A percentile compares a stretch with the other conserved stretches of the same genome.
phyloP scores from a whole-genome alignment of 108 stramenopile species.

The Nannochloropsis oceanica region DNA sequence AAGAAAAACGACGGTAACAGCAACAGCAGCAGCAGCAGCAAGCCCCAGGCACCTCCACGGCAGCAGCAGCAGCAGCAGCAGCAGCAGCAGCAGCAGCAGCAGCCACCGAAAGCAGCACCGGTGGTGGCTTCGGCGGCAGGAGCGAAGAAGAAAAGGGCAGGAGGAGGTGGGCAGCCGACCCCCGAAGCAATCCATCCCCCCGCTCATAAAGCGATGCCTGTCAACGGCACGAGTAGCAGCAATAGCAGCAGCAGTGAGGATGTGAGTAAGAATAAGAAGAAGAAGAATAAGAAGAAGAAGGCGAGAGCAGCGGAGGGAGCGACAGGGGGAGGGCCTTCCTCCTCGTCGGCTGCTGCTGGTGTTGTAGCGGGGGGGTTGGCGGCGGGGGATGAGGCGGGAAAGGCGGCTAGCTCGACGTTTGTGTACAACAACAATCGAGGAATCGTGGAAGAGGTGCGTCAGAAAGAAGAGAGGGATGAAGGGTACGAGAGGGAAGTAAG shows the following conservation, averaged over 20 bases:
- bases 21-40: neutral
- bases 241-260: neutral
- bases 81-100: neutral
- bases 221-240: too few species aligned
- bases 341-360: neutral
- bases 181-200: too few species aligned
- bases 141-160: neutral
- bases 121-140: neutral
- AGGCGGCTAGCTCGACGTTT: neutral
- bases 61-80: neutral
- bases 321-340: neutral
- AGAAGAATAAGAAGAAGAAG: neutral
- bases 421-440: neutral
- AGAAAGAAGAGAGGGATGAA: neutral
- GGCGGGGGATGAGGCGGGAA: neutral
- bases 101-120: neutral
- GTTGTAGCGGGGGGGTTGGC: neutral
- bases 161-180: too few species aligned
- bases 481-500: neutral
- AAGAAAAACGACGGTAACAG: neutral
- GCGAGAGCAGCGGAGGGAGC: neutral
- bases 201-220: too few species aligned
- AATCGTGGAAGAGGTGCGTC: neutral
- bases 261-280: neutral
- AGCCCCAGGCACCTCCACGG: neutral